Evolutionary conservation across 148 eudicot genomes (phyloP).

Genomic region (Chenopodium formosanum): DNA sequence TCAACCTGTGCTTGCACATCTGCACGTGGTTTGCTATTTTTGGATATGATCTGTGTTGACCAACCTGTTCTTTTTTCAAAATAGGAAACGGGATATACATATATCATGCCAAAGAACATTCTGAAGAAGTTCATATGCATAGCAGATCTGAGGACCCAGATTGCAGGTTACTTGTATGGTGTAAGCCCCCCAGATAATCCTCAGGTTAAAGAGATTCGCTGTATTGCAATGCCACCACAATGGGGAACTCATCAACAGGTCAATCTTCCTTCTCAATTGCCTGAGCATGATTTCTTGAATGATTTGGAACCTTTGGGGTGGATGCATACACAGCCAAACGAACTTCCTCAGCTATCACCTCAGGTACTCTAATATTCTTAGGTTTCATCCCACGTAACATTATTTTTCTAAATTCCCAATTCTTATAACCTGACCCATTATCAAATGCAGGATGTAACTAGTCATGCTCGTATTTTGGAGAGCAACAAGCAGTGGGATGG

Average conservation of each 20-base stretch:
- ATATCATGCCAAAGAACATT: conserved; percentile 98
- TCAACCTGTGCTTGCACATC: not conserved
- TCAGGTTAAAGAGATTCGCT: conserved; percentile 95
- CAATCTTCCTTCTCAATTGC: conserved; percentile 84
- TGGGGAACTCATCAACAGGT: conserved; percentile 99
- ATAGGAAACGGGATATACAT: conserved; percentile 98
- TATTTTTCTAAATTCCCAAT: not conserved
- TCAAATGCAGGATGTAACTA: conserved; percentile 71
- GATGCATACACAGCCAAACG: conserved; percentile 99
- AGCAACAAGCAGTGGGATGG: conserved; percentile 98
- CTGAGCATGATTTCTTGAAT: conserved; percentile 88
- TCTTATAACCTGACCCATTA: not conserved
- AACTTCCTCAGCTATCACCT: conserved; percentile 96
- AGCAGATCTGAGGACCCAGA: conserved; percentile 95
- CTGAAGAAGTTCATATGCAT: conserved; percentile 98
- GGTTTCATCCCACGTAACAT: not conserved
- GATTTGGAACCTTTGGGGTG: conserved; percentile 99
- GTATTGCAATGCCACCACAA: conserved; percentile 95
- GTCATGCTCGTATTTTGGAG: conserved; percentile 83
- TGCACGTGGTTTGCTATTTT: not conserved
- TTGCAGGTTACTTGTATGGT: conserved; percentile 94
- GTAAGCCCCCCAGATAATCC: conserved; percentile 99
- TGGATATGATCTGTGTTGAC: not conserved
- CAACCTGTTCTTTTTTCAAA: not conserved
- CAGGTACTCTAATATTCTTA: conserved; percentile 47